Conservation (phyloP, 768 basidiomycete species). For the Leccinum olivaceopallidum region DNA sequence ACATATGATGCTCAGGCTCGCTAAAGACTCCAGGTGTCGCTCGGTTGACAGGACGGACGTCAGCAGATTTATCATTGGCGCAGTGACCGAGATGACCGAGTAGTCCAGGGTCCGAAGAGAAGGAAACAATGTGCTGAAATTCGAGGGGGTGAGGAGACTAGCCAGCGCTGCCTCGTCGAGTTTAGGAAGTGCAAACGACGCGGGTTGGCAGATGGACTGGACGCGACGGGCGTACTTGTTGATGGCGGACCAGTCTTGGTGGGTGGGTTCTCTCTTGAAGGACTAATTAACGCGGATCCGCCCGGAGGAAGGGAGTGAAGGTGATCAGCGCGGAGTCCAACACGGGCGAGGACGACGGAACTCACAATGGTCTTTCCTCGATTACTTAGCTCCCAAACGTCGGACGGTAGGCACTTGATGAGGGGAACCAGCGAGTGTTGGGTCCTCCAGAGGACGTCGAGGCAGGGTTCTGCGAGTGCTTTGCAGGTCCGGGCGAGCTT, state of each 20-base stretch:
- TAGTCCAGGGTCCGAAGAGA: constrained; percentile 29
- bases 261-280: constrained; percentile 21
- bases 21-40: constrained; percentile 18
- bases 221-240: constrained; percentile 28
- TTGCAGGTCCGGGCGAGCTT: constrained; percentile 33
- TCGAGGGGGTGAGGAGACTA: constrained; percentile 20
- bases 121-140: constrained; percentile 26
- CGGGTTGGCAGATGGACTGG: constrained; percentile 23
- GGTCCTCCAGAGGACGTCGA: constrained; percentile 33
- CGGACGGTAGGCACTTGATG: constrained; percentile 29
- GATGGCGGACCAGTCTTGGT: constrained; percentile 25
- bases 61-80: constrained; percentile 22
- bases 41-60: constrained; percentile 21
- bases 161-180: constrained; percentile 28
- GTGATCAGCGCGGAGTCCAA: background rate
- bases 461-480: constrained; percentile 27
- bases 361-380: constrained; percentile 26
- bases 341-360: background rate
- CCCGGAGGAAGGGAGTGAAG: background rate
- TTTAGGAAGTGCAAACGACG: constrained; percentile 20
- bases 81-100: constrained; percentile 26
- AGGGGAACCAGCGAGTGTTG: constrained; percentile 32
- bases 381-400: constrained; percentile 25
- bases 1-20: constrained; percentile 24
- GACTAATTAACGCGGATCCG: constrained; percentile 9